These are phyloP conservation scores for Tribonema minus DNA, from an alignment of 108 stramenopile genomes.

Conservation along the genomic window DNA sequence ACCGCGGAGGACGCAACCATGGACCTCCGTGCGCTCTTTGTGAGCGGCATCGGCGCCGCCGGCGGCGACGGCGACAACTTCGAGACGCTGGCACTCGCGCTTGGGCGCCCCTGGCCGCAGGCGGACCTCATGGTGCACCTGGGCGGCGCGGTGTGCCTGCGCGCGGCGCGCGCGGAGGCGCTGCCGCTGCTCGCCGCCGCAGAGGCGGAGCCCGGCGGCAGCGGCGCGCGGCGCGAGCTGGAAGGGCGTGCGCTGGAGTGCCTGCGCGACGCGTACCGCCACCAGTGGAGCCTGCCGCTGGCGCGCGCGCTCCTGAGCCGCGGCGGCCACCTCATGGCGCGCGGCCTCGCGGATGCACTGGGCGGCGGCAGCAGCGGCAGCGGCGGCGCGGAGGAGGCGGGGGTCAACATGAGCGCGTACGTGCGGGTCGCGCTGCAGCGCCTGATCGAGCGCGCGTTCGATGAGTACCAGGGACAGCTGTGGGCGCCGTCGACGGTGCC, in stretches of 20 bases:
- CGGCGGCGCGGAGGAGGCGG: background rate
- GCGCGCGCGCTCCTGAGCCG: constrained; percentile 6
- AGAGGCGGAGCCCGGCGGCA: constrained; percentile 7
- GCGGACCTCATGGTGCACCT: constrained; percentile 25
- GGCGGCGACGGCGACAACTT: background rate
- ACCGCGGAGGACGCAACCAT: background rate
- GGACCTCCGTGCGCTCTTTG: constrained; percentile 13
- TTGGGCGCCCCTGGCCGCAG: constrained; percentile 34
- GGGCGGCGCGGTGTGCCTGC: constrained; percentile 10
- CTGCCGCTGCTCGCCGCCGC: constrained; percentile 1
- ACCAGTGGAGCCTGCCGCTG: constrained; percentile 33
- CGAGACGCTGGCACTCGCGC: background rate
- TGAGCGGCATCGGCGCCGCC: constrained; percentile 10
- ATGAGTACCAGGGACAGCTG: constrained; percentile 29
- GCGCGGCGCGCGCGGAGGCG: constrained; percentile 7
- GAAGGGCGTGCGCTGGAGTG: constrained; percentile 22
- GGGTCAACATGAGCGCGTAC: background rate
- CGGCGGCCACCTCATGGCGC: constrained; percentile 30
- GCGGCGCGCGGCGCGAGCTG: background rate
- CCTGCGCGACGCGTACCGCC: constrained; percentile 25
- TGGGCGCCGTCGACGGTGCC: constrained; percentile 21
- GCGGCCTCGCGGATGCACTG: constrained; percentile 1
- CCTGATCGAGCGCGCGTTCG: constrained; percentile 1
- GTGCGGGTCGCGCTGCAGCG: constrained; percentile 2
- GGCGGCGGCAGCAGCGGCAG: background rate